Conservation (phyloP, 768 basidiomycete genomes). For the Psilocybe sp. region DNA sequence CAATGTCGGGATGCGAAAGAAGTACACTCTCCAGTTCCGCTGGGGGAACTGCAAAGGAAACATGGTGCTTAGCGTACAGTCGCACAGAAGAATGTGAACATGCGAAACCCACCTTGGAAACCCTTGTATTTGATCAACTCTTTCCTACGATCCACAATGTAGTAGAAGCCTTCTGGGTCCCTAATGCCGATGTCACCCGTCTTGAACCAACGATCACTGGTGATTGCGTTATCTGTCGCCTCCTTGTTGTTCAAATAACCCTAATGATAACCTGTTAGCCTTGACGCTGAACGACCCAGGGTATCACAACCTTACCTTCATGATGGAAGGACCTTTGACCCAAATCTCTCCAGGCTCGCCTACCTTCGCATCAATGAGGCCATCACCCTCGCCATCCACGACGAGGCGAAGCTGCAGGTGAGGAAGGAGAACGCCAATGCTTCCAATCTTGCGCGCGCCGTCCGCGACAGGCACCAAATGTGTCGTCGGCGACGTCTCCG, state of each 20-base stretch:
- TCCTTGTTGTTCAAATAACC: conserved; percentile 73
- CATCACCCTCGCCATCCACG: conserved; percentile 54
- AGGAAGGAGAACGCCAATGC: conserved; percentile 67
- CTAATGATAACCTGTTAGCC: conserved; percentile 25
- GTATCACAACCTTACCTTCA: conserved; percentile 52
- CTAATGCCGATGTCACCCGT: conserved; percentile 78
- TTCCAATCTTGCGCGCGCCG: conserved; percentile 51
- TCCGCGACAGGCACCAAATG: conserved; percentile 49
- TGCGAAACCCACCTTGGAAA: conserved; percentile 57
- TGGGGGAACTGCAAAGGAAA: conserved; percentile 74
- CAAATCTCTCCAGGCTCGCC: conserved; percentile 79
- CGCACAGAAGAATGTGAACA: background rate
- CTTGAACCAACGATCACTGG: conserved; percentile 79
- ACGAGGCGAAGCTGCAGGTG: conserved; percentile 77
- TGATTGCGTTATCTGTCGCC: conserved; percentile 71
- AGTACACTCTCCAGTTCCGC: conserved; percentile 82
- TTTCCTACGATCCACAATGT: conserved; percentile 72
- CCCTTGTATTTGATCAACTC: conserved; percentile 84
- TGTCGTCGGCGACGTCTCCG: conserved; percentile 77
- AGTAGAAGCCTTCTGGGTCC: conserved; percentile 70
- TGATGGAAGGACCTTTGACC: conserved; percentile 73
- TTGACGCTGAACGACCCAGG: background rate
- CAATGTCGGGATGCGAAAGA: conserved; percentile 70
- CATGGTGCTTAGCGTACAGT: background rate
- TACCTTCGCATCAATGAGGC: conserved; percentile 41